Evolutionary conservation across 2,329 filamentous ascomycete genomes (phyloP), one percentile per base, ranked within the genome.

Genomic region (Colletotrichum caudatum): DNA sequence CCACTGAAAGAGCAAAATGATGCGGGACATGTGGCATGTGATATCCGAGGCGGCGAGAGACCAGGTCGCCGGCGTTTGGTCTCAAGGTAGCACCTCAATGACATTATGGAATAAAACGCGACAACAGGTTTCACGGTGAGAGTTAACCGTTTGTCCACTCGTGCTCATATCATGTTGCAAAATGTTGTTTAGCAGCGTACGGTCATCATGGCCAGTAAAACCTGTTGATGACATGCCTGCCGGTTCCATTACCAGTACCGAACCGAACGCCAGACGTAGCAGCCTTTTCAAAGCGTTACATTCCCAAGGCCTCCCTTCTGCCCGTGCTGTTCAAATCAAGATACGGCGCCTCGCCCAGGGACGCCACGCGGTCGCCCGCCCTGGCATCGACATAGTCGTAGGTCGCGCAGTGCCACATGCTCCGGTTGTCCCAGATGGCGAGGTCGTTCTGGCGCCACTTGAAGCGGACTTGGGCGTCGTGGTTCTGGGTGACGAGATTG

Each of bases 341-440:
- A 69, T 83, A 85, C 0, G 83, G 83, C 11, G 80, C 81, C 76
- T 85, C 83, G 18, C 83, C 83, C 50, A 85, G 71, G 37, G 81
- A 82, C 48, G 79, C 81, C 0, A 84, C 83, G 0, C 83, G 77
- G 66, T 84, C 81, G 5, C 83, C 83, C n/a, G 79, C 78, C 4
- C 83, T 77, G 1, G 81, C 81, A 8, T 81, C 82, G 4, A 75
- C 82, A 16, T 91, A 92, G 74, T 92, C 91, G 73, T 88, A 90
- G 0, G 89, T 92, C 0, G 89, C 89, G 48, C 85, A 83, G 72
- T 86, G 84, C 74, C 81, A 83, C 14, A 81, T 86, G 39, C 80
- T 84, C 62, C 85, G 80, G 75, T 92, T 92, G 76, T 93, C 90
- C 91, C 91, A 93, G 74, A 92, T 90, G 1, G 89, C 87, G 5